Evolutionary conservation across 2,329 filamentous ascomycete species (phyloP).

Genomic region (Sphaerulina vaccinii): DNA sequence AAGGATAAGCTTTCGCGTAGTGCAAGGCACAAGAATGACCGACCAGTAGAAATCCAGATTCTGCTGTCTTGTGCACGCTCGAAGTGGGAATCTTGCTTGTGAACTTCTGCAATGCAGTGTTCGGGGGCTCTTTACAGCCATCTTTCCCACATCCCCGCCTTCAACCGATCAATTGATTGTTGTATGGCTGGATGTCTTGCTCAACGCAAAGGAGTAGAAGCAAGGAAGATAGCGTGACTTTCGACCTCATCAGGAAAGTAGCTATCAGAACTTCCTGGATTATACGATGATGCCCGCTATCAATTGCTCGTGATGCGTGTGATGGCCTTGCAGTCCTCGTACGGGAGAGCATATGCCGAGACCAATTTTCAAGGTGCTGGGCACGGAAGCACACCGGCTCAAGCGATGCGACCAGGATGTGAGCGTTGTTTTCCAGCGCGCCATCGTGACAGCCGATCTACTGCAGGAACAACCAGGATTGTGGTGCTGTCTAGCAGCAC

Average conservation of each 20-base stretch:
- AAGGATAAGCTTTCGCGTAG: slow-evolving; percentile 6
- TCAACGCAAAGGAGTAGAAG: no score
- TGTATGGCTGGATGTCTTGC: no score
- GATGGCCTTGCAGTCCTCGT: neutral
- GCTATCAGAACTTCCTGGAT: neutral
- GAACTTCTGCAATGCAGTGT: neutral
- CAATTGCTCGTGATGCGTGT: neutral
- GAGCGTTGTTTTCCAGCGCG: neutral
- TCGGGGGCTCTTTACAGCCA: slow-evolving; percentile 3
- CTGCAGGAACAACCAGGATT: slow-evolving; percentile 3
- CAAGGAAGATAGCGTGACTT: no score
- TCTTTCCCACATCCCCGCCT: no score
- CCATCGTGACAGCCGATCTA: neutral
- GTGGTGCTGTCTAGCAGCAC: neutral
- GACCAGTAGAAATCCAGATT: slow-evolving; percentile 4
- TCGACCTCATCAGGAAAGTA: no score
- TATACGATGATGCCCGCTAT: neutral
- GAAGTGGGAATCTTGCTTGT: neutral
- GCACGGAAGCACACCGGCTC: slow-evolving; percentile 1
- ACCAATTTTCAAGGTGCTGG: neutral
- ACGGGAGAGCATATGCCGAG: slow-evolving; percentile 6
- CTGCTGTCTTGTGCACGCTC: neutral
- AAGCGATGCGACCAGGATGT: slow-evolving; percentile 2
- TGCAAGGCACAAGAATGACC: slow-evolving; percentile 1
- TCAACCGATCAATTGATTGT: no score